phyloP scores from a whole-genome alignment of 306 rosid species.

The Quercus cerris region DNA sequence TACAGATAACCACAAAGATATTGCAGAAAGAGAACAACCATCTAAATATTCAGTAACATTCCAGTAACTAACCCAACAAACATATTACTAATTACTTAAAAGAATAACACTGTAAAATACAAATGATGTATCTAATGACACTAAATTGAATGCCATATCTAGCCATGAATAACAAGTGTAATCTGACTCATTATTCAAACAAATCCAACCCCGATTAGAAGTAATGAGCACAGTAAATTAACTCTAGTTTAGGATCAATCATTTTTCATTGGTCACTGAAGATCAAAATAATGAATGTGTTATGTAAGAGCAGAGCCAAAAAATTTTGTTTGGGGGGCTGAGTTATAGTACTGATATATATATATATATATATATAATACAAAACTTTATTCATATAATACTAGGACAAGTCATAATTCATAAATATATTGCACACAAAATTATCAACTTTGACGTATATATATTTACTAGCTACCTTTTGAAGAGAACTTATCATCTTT shows the following conservation, averaged over 20 bases:
- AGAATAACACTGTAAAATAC: background rate
- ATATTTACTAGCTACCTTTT: no score
- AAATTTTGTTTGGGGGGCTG: no score
- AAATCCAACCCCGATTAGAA: background rate
- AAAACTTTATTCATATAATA: no score
- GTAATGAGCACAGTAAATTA: background rate
- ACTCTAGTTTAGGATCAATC: background rate
- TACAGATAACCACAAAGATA: constrained; percentile 15
- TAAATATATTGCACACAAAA: no score
- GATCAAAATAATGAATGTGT: background rate
- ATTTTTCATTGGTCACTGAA: background rate
- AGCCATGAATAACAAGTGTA: background rate
- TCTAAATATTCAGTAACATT: background rate
- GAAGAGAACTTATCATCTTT: no score
- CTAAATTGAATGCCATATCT: background rate
- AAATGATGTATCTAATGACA: background rate
- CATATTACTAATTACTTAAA: background rate
- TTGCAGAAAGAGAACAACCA: constrained; percentile 9
- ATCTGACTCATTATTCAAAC: background rate
- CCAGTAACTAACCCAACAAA: background rate
- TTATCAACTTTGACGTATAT: no score
- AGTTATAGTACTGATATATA: no score
- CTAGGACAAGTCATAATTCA: no score
- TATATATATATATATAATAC: no score
- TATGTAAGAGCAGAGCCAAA: background rate